Evolutionary conservation across 108 stramenopile genomes (phyloP).

Genomic region (Skeletonema menzelii): DNA sequence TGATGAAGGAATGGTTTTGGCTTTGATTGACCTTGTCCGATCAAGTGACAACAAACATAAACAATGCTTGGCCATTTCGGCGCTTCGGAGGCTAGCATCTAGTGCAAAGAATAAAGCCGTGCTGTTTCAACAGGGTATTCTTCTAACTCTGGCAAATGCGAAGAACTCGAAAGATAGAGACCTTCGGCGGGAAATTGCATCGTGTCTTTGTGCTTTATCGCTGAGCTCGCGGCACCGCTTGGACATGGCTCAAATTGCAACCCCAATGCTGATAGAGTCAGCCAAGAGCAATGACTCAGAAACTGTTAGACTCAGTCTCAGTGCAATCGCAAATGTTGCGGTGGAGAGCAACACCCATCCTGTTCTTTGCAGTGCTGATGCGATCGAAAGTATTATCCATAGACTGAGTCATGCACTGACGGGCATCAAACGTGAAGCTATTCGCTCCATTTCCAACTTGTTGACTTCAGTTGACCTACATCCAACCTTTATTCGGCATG

Average conservation of each 20-base stretch:
- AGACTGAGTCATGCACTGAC: slow-evolving; percentile 51
- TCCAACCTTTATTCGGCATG: slow-evolving; percentile 55
- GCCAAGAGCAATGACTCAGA: slow-evolving; percentile 57
- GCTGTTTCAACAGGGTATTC: slow-evolving; percentile 47
- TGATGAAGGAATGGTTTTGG: slow-evolving; percentile 48
- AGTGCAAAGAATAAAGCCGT: slow-evolving; percentile 54
- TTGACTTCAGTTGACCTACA: slow-evolving; percentile 68
- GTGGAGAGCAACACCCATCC: slow-evolving; percentile 77
- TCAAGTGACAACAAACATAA: slow-evolving; percentile 56
- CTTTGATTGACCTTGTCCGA: slow-evolving; percentile 52
- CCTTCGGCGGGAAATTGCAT: slow-evolving; percentile 76
- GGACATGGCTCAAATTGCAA: slow-evolving; percentile 53
- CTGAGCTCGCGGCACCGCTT: slow-evolving; percentile 57
- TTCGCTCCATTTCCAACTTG: slow-evolving; percentile 72
- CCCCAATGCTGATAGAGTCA: slow-evolving; percentile 49
- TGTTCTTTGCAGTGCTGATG: slow-evolving; percentile 4
- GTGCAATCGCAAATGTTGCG: slow-evolving; percentile 75
- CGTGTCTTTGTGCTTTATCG: slow-evolving; percentile 68
- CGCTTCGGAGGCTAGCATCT: slow-evolving; percentile 65
- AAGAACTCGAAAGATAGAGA: slow-evolving; percentile 52
- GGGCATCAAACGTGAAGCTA: slow-evolving; percentile 79
- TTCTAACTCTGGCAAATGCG: slow-evolving; percentile 49
- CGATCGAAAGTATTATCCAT: slow-evolving; percentile 34
- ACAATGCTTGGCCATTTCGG: slow-evolving; percentile 68
- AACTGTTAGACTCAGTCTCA: slow-evolving; percentile 67